Evolutionary conservation across 768 basidiomycete species (phyloP).

Genomic region (Lentinus tigrinus): DNA sequence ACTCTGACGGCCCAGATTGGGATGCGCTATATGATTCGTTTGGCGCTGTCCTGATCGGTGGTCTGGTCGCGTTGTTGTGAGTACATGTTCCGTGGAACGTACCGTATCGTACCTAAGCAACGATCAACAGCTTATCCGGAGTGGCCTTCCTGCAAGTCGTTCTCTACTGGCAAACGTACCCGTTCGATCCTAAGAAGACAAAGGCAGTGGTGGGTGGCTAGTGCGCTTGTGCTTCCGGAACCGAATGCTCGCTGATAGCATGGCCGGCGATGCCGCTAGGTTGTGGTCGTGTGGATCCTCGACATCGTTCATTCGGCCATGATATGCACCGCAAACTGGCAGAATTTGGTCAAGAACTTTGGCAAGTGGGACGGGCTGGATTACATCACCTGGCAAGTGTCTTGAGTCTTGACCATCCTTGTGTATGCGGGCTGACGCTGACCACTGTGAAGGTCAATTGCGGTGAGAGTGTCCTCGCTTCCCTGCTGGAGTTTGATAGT

Average conservation of each 20-base stretch:
- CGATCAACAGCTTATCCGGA: conserved; percentile 14
- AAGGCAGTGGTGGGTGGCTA: conserved; percentile 9
- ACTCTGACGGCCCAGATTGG: too few relatives aligned
- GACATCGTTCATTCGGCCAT: conserved; percentile 18
- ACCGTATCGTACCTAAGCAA: not conserved
- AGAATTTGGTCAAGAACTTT: conserved; percentile 17
- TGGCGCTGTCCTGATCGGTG: not conserved
- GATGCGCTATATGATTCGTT: too few relatives aligned
- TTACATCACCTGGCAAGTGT: conserved; percentile 3
- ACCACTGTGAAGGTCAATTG: not conserved
- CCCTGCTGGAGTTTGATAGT: not conserved
- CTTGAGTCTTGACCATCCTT: not conserved
- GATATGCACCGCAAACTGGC: conserved; percentile 18
- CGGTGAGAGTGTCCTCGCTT: not conserved
- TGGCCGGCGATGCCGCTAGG: not conserved
- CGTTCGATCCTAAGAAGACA: conserved; percentile 4
- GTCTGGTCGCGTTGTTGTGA: conserved; percentile 9
- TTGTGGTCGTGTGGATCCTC: conserved; percentile 4
- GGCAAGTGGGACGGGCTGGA: conserved; percentile 10
- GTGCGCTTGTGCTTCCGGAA: not conserved
- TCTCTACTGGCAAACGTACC: conserved; percentile 17
- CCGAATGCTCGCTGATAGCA: not conserved
- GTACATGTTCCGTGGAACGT: not conserved
- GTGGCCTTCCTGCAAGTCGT: conserved; percentile 17
- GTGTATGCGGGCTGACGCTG: not conserved